These are phyloP conservation scores for Solanum peruvianum DNA, from an alignment of 257 asterid species.

Conservation along the genomic window DNA sequence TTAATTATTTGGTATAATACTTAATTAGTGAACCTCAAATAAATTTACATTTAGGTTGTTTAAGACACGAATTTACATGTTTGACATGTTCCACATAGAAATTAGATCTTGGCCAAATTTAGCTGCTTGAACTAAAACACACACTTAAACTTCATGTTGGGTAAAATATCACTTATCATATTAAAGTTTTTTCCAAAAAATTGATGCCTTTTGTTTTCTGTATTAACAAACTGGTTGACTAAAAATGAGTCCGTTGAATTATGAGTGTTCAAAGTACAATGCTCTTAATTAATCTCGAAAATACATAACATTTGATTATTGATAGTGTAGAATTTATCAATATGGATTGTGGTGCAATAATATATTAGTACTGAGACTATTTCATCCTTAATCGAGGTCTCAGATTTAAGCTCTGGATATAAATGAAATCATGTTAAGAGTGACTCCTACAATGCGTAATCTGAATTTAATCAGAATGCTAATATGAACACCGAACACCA, in stretches of 20 bases:
- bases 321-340: background rate
- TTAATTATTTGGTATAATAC: background rate
- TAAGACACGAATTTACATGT: background rate
- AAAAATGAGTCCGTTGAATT: background rate
- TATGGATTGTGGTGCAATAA: background rate
- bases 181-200: background rate
- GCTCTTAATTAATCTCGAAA: background rate
- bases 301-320: background rate
- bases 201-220: background rate
- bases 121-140: background rate
- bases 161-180: background rate
- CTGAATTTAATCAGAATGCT: fast-evolving
- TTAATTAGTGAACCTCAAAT: background rate
- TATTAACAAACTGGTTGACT: background rate
- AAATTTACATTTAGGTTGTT: background rate
- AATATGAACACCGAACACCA: fast-evolving
- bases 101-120: background rate
- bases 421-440: background rate
- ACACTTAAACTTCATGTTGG: background rate
- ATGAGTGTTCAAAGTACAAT: background rate
- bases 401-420: fast-evolving
- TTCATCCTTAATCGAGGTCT: fast-evolving
- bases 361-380: background rate
- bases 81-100: background rate
- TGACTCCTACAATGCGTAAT: too few relatives aligned